Evolutionary conservation across 2,329 filamentous ascomycete species (phyloP).

Genomic region (Verticillium isaacii): DNA sequence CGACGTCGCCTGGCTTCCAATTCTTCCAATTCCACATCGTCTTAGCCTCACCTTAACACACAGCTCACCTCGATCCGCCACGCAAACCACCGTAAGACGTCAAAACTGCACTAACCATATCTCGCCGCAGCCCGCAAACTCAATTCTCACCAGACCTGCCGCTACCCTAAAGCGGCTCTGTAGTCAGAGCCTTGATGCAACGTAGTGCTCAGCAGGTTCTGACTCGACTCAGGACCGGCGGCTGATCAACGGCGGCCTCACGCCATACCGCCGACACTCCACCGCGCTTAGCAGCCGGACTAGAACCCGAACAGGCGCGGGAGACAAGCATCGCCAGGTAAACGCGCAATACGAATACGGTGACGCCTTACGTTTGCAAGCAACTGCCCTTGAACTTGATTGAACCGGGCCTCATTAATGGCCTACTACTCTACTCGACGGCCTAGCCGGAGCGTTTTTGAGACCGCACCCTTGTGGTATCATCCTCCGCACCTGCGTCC

Average conservation of each 20-base stretch:
- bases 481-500: conserved; percentile 7
- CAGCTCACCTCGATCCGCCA: no score
- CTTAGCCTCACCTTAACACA: no score
- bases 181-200: not conserved
- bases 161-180: no score
- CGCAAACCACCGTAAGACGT: no score
- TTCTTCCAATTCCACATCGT: no score
- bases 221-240: not conserved
- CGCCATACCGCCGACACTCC: not conserved
- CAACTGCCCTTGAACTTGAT: not conserved
- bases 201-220: not conserved
- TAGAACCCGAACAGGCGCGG: not conserved
- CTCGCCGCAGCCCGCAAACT: no score
- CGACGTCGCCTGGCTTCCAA: no score
- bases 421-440: not conserved
- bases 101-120: no score
- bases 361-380: not conserved
- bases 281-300: not conserved
- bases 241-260: not conserved
- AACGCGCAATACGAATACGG: not conserved
- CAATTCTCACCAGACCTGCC: no score
- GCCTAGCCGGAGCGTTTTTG: not conserved
- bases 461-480: conserved; percentile 5
- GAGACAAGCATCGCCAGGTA: not conserved
- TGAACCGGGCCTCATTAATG: not conserved